These are phyloP conservation scores for Testicularia cyperi DNA, from an alignment of 1,284 basidiomycete species.

Conservation along the genomic window DNA sequence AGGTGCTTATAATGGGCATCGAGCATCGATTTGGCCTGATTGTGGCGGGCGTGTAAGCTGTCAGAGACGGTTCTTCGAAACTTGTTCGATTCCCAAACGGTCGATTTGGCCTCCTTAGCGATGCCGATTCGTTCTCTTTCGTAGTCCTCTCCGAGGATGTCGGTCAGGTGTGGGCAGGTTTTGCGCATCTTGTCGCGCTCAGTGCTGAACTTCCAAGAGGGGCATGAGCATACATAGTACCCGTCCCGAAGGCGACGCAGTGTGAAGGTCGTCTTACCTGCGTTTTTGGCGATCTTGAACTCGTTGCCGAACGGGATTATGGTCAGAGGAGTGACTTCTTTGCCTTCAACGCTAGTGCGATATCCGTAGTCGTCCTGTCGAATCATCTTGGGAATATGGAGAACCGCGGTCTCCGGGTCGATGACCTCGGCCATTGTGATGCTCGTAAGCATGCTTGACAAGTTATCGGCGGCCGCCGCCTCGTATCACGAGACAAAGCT, in stretches of 20 bases:
- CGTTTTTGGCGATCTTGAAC: conserved; percentile 9
- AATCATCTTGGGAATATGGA: conserved; percentile 38
- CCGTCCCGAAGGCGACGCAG: conserved; percentile 26
- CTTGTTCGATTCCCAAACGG: conserved; percentile 21
- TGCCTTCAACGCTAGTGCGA: conserved; percentile 22
- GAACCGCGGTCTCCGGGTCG: conserved; percentile 19
- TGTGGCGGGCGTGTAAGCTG: conserved; percentile 18
- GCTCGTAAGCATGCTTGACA: conserved; percentile 33
- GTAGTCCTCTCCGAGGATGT: conserved; percentile 68
- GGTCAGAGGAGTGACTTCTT: conserved; percentile 16
- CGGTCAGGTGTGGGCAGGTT: conserved; percentile 68
- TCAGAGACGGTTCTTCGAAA: conserved; percentile 18
- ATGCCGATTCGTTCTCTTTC: conserved; percentile 58
- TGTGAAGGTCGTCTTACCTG: conserved; percentile 2
- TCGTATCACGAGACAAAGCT: too few relatives aligned
- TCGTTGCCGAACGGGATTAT: conserved; percentile 12
- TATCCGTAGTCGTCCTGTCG: conserved; percentile 33
- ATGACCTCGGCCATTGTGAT: conserved; percentile 34
- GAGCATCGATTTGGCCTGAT: conserved; percentile 24
- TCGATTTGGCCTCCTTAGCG: conserved; percentile 18
- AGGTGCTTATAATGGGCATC: conserved; percentile 22
- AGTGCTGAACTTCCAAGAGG: conserved; percentile 63
- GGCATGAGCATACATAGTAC: conserved; percentile 64
- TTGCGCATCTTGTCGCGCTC: conserved; percentile 66
- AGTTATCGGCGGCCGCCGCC: too few relatives aligned